Evolutionary conservation across 73 alveolate genomes (phyloP).

Genomic region (Paramecium sonneborni): DNA sequence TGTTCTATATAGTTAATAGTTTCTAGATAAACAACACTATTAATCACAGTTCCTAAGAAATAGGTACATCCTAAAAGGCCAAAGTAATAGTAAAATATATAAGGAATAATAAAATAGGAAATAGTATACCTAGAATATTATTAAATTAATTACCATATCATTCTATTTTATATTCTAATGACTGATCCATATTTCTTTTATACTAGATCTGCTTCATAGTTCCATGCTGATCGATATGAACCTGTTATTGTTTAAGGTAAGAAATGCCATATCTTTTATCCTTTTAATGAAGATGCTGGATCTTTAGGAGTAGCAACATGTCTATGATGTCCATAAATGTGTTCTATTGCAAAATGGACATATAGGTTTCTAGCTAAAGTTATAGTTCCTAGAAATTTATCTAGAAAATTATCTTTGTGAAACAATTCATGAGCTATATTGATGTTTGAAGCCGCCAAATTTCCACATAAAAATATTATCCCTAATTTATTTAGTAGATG

Average conservation of each 20-base stretch:
- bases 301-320: constrained; percentile 83
- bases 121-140: constrained; percentile 30
- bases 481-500: not conserved
- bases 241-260: constrained; percentile 70
- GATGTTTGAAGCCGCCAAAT: constrained; percentile 68
- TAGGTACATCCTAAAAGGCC: constrained; percentile 51
- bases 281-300: constrained; percentile 81
- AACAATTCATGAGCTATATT: constrained; percentile 84
- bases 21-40: constrained; percentile 71
- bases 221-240: constrained; percentile 71
- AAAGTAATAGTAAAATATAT: not conserved
- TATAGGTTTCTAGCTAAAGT: constrained; percentile 75
- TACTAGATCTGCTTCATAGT: constrained; percentile 51
- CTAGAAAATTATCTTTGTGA: constrained; percentile 75
- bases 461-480: constrained; percentile 58
- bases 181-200: not conserved
- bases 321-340: constrained; percentile 83
- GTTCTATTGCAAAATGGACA: constrained; percentile 84
- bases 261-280: constrained; percentile 57
- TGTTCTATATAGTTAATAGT: constrained; percentile 83
- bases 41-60: constrained; percentile 25
- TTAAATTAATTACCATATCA: constrained; percentile 53
- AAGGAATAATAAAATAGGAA: constrained; percentile 39
- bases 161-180: constrained; percentile 30
- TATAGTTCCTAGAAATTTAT: constrained; percentile 75